phyloP scores from a whole-genome alignment of 352 stramenopile species.

The Pythium myriotylum region DNA sequence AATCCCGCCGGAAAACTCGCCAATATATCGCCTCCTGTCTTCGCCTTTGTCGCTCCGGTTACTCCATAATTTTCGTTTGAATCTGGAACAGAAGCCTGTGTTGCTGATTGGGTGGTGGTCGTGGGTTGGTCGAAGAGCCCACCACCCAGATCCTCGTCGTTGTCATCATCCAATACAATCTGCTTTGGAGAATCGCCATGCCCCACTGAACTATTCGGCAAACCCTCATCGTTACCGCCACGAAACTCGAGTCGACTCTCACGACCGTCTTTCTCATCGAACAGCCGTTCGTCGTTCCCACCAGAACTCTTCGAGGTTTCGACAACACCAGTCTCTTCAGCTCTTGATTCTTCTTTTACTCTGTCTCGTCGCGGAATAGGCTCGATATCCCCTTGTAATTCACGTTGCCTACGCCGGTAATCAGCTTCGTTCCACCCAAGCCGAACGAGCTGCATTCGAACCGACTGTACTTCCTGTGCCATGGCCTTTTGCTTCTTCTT shows the following conservation, averaged over 20 bases:
- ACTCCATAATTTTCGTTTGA: constrained; percentile 17
- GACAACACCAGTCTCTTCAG: not conserved
- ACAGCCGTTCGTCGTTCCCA: constrained; percentile 15
- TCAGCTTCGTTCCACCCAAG: constrained; percentile 34
- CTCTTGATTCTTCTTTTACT: not conserved
- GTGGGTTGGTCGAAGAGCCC: constrained; percentile 29
- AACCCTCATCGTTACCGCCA: constrained; percentile 6
- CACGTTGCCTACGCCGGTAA: constrained; percentile 39
- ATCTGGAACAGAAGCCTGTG: too few species aligned
- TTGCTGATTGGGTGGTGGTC: constrained; percentile 31
- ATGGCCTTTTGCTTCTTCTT: constrained; percentile 63
- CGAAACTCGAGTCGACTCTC: constrained; percentile 25
- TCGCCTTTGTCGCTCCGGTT: not conserved
- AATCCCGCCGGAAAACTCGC: constrained; percentile 7
- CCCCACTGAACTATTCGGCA: not conserved
- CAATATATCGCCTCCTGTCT: constrained; percentile 9
- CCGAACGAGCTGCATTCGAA: constrained; percentile 26
- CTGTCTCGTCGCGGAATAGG: constrained; percentile 15
- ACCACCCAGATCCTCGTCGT: constrained; percentile 24
- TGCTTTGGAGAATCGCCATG: not conserved
- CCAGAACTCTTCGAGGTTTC: not conserved
- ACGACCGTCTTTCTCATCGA: constrained; percentile 16
- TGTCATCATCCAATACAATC: constrained; percentile 6
- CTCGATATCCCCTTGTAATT: constrained; percentile 5
- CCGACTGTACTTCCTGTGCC: constrained; percentile 27